Conservation (phyloP, 2,329 filamentous ascomycete genomes). For the Fusarium tuaranense region DNA sequence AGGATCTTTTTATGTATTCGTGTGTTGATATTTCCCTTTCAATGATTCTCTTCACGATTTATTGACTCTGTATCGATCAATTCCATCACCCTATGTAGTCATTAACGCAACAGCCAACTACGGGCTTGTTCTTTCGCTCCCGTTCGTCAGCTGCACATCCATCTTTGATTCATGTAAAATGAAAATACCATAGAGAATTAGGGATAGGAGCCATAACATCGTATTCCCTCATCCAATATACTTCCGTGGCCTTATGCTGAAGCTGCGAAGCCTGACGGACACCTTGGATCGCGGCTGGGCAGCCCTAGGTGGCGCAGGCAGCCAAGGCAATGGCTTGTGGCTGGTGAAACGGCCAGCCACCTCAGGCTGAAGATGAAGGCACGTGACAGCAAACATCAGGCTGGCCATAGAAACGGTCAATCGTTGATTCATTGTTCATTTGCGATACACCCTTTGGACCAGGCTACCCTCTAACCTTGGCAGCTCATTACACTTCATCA, state of each 20-base stretch:
- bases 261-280: background rate
- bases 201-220: accelerated
- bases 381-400: background rate
- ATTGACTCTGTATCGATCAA: no score
- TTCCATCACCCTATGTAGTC: no score
- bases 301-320: background rate
- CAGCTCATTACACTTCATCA: background rate
- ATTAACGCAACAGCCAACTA: no score
- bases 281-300: no score
- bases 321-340: background rate
- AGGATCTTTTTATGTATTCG: no score
- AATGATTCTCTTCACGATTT: no score
- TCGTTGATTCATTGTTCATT: background rate
- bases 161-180: background rate
- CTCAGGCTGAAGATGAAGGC: background rate
- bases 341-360: background rate
- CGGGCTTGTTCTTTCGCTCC: no score
- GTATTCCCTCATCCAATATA: background rate
- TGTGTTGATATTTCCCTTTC: no score
- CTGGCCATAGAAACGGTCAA: background rate
- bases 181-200: background rate
- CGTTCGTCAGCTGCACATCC: no score
- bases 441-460: background rate
- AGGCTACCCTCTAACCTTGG: background rate
- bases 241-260: background rate